Evolutionary conservation across 2,329 filamentous ascomycete species (phyloP).

Genomic region (Arthrobotrys sphaeroides): DNA sequence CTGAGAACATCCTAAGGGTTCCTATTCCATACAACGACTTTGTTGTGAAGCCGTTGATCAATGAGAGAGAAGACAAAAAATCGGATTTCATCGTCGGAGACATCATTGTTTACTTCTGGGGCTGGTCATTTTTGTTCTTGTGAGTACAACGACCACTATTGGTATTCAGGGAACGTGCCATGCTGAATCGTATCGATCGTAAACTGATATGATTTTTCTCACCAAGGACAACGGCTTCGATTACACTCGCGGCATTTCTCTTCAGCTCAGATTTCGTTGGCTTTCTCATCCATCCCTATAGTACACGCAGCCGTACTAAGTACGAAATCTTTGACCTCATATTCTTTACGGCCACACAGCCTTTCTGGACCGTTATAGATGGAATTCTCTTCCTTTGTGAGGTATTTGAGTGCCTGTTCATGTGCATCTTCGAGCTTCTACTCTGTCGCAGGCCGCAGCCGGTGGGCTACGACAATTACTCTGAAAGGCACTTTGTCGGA

Average conservation of each 20-base stretch:
- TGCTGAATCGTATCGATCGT: no score
- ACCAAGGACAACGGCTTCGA: neutral
- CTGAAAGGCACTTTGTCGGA: neutral
- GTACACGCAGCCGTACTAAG: neutral
- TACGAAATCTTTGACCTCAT: conserved; percentile 17
- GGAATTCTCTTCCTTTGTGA: neutral
- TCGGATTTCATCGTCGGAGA: neutral
- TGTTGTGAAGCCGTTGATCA: neutral
- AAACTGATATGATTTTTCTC: neutral
- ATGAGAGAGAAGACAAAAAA: neutral
- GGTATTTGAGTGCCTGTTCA: neutral
- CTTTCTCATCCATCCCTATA: neutral
- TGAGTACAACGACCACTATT: neutral
- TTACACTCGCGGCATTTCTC: neutral
- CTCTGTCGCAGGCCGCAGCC: conserved; percentile 2
- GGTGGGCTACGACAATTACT: neutral
- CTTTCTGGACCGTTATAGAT: conserved; percentile 16
- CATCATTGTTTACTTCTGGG: conserved; percentile 28
- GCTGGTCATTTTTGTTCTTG: conserved; percentile 18
- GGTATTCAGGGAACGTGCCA: neutral
- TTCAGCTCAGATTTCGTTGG: conserved; percentile 17
- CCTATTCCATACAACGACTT: neutral
- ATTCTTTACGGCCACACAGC: conserved; percentile 27
- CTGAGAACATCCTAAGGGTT: conserved; percentile 2
- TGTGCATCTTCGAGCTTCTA: neutral